These are phyloP conservation scores for Scheffersomyces cryptocercus DNA, from an alignment of 1,139 yeast species.

Conservation along the genomic window DNA sequence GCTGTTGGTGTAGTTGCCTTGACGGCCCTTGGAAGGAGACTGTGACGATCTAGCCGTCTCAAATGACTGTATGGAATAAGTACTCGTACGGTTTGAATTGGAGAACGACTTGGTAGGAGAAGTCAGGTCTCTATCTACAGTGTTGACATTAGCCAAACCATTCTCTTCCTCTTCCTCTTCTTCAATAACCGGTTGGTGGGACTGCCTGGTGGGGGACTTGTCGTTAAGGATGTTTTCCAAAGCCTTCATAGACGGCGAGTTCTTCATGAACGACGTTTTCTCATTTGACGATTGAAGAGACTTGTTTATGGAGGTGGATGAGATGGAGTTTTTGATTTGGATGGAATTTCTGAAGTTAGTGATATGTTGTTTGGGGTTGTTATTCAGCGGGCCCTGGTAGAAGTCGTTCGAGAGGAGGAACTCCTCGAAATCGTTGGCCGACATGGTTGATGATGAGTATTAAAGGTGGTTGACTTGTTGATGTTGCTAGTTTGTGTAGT, in stretches of 20 bases:
- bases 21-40: slow-evolving; percentile 7
- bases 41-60: slow-evolving; percentile 28
- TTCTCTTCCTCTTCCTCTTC: slow-evolving; percentile 13
- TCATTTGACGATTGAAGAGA: slow-evolving; percentile 9
- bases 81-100: slow-evolving; percentile 10
- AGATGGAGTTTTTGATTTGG: slow-evolving; percentile 47
- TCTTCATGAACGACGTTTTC: slow-evolving; percentile 49
- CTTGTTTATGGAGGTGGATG: slow-evolving; percentile 25
- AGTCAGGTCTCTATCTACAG: background rate
- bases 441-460: slow-evolving; percentile 1
- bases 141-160: background rate
- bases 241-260: slow-evolving; percentile 57
- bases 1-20: background rate
- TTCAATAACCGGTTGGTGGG: slow-evolving; percentile 7
- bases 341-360: slow-evolving; percentile 49
- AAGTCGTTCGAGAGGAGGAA: slow-evolving; percentile 17
- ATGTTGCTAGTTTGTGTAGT: too few species aligned
- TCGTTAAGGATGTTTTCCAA: slow-evolving; percentile 48
- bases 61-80: slow-evolving; percentile 29
- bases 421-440: slow-evolving; percentile 10
- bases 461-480: too few species aligned
- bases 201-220: slow-evolving; percentile 10
- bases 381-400: slow-evolving; percentile 29
- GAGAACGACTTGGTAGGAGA: background rate
- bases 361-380: slow-evolving; percentile 36